These are phyloP conservation scores for Blepharisma japonicum DNA, from an alignment of 73 alveolate species.

Conservation along the genomic window DNA sequence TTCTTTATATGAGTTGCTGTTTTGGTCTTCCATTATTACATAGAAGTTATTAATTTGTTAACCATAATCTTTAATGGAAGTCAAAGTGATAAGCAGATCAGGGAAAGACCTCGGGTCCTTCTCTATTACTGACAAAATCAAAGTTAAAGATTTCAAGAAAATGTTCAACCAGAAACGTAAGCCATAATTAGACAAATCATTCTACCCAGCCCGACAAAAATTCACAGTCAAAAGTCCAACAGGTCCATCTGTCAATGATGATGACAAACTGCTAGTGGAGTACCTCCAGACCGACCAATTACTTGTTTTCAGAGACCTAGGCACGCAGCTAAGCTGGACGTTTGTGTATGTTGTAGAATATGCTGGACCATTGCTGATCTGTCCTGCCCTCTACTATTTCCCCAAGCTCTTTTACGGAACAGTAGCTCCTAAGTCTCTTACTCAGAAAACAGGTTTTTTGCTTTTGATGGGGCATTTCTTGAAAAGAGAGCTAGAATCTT, in stretches of 20 bases:
- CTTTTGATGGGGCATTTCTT: slow-evolving; percentile 80
- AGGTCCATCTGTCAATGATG: slow-evolving; percentile 32
- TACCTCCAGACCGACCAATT: slow-evolving; percentile 20
- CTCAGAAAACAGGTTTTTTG: slow-evolving; percentile 53
- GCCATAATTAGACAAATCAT: slow-evolving; percentile 1
- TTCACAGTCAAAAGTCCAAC: slow-evolving; percentile 17
- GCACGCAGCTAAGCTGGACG: slow-evolving; percentile 87
- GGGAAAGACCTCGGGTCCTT: slow-evolving; percentile 23
- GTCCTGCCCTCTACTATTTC: slow-evolving; percentile 45
- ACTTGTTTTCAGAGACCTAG: slow-evolving; percentile 74
- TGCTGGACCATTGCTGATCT: slow-evolving; percentile 80
- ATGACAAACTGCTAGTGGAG: not conserved
- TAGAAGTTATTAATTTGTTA: too few relatives aligned
- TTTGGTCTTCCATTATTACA: too few relatives aligned
- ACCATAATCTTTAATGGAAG: not conserved
- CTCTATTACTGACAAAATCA: not conserved
- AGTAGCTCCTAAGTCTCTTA: slow-evolving; percentile 23
- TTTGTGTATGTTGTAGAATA: slow-evolving; percentile 85
- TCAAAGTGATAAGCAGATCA: not conserved
- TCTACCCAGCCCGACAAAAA: slow-evolving; percentile 25
- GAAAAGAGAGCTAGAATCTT: slow-evolving; percentile 85
- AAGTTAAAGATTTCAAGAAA: slow-evolving; percentile 24
- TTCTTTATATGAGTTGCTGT: too few relatives aligned
- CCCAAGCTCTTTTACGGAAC: slow-evolving; percentile 43
- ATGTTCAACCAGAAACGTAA: slow-evolving; percentile 18